Evolutionary conservation across 2,329 filamentous ascomycete species (phyloP).

Genomic region (Trichoderma afroharzianum): DNA sequence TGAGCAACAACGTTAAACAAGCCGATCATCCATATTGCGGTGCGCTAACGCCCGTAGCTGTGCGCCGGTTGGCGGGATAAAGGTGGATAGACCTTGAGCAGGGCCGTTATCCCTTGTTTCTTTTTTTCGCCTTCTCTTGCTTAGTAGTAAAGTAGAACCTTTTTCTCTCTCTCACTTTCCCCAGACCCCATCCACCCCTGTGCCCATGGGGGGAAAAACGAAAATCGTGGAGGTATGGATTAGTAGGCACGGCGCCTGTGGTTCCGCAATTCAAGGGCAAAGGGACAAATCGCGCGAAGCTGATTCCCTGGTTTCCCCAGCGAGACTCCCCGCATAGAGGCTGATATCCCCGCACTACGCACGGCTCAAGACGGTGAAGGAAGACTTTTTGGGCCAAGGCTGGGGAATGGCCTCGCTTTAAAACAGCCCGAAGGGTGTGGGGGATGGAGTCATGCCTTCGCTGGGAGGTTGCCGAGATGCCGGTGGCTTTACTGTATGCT

Average conservation of each 20-base stretch:
- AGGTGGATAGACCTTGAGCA: background rate
- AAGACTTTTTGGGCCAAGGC: background rate
- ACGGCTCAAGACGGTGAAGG: background rate
- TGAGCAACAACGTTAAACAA: background rate
- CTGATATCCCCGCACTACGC: background rate
- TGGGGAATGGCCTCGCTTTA: background rate
- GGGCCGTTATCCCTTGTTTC: background rate
- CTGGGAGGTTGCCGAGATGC: constrained; percentile 10
- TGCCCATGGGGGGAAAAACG: background rate
- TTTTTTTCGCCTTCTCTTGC: background rate
- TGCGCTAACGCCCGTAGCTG: background rate
- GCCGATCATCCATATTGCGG: constrained; percentile 1
- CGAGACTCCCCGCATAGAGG: background rate
- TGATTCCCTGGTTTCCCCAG: background rate
- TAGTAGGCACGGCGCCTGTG: background rate
- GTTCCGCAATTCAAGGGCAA: background rate
- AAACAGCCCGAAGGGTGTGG: background rate
- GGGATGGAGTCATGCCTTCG: background rate
- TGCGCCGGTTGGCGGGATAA: background rate
- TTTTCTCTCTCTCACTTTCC: background rate
- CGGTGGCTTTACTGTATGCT: background rate
- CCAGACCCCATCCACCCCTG: background rate
- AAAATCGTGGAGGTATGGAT: background rate
- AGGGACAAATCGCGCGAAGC: background rate
- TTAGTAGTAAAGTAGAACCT: background rate